Evolutionary conservation across 179 eudicot species (phyloP), one percentile per base, ranked within the genome.

Genomic region (Heliamphora pulchella): DNA sequence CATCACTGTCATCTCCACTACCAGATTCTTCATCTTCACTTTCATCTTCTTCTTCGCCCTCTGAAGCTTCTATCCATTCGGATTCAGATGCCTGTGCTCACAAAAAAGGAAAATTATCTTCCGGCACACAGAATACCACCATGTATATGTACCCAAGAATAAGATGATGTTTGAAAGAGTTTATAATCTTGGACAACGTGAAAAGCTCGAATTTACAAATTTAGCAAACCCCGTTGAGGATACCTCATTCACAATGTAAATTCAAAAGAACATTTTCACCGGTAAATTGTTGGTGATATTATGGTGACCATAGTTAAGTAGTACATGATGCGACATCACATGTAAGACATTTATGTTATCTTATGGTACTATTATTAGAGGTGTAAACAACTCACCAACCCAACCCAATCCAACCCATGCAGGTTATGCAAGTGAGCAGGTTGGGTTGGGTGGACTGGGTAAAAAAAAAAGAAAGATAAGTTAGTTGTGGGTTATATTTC

Each of bases 11-110:
- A 61, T 85, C 82, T 54, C 80, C 88, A 43, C 80, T 83, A 54
- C 75, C 85, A 22, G 80, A 84, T 59, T 91, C 92, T 66, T 85
- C 78, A 9, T 90, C 90, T 65, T 74, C 82, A 77, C 85, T 88
- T 1, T 86, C 88, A 10, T 87, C 88, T 71, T 92, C 96, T 39
- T 93, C 94, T 1, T 92, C 94, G 71, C 90, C 91, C 80, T 96
- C 99, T 39, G 95, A 92, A 50, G 87, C 93, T 85, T 93, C 99
- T 76, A 96, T 81, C 99, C 99, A 96, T 83, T 96, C 99, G 81
- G 97, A 89, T 90, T 94, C 97, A 82, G 99, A 88, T 90, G 98
- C 91, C 99, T 96, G 82, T 18, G 54, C 39, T 47, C 31, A 62
- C 13, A 55, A 65, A 13, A 3, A 78, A 44, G 44, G 20, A 17